A percentile compares a stretch with the other conserved stretches of the same genome.
phyloP scores from a whole-genome alignment of 2,329 filamentous ascomycete species.

The Colletotrichum sp. region DNA sequence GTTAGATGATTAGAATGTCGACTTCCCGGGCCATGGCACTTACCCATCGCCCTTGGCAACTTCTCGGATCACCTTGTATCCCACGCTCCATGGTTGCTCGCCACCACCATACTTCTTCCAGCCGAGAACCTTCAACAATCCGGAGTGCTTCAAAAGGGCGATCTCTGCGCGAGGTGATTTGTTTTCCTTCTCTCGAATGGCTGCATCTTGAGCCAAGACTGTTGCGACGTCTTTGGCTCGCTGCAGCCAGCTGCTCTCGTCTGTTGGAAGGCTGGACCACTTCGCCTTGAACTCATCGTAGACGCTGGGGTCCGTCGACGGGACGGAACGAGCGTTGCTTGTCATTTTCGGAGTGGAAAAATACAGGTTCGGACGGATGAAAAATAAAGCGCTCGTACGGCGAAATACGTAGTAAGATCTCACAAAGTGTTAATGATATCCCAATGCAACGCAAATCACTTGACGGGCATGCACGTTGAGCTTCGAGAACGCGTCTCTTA shows the following conservation, averaged over 20 bases:
- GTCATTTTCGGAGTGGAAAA: not conserved
- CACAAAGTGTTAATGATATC: not conserved
- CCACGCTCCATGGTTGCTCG: constrained; percentile 51
- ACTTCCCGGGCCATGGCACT: not conserved
- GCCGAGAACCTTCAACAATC: constrained; percentile 42
- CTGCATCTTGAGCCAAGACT: constrained; percentile 38
- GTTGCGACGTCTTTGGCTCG: constrained; percentile 41
- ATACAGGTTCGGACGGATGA: not conserved
- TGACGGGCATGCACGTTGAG: fast-evolving
- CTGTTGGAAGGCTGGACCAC: constrained; percentile 36
- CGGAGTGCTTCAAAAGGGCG: constrained; percentile 44
- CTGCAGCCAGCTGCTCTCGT: constrained; percentile 40
- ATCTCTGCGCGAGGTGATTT: constrained; percentile 45
- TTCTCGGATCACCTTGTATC: constrained; percentile 64
- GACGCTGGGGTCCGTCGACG: constrained; percentile 38
- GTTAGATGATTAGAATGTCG: not conserved
- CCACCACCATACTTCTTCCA: constrained; percentile 47
- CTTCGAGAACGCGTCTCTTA: not conserved
- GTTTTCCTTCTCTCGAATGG: constrained; percentile 38
- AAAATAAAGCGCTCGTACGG: not conserved
- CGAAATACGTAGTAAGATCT: not conserved
- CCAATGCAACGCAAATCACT: not conserved
- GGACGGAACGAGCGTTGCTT: constrained; percentile 13
- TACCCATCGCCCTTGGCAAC: constrained; percentile 69
- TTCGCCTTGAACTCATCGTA: constrained; percentile 40